phyloP scores from a whole-genome alignment of 2,329 filamentous ascomycete genomes.

The Aspergillus tubingensis region DNA sequence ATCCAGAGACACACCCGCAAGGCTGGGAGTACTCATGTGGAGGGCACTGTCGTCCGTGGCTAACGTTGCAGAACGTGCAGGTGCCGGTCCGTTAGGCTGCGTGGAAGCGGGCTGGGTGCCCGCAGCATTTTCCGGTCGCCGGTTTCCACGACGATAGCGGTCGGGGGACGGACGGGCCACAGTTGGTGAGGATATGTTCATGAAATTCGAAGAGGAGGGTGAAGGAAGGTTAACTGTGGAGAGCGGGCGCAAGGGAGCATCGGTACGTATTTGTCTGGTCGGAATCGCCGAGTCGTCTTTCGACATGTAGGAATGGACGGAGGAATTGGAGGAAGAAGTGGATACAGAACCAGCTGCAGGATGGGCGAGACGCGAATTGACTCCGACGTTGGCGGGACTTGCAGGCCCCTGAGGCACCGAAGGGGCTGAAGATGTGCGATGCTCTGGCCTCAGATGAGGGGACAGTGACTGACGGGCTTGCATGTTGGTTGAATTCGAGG shows the following conservation, averaged over 20 bases:
- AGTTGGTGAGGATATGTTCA: constrained; percentile 52
- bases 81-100: constrained; percentile 7
- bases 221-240: constrained; percentile 55
- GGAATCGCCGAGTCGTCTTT: constrained; percentile 54
- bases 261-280: constrained; percentile 40
- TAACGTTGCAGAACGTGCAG: constrained; percentile 7
- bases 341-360: constrained; percentile 57
- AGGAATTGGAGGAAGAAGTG: constrained; percentile 54
- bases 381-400: constrained; percentile 31
- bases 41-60: constrained; percentile 45
- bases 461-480: constrained; percentile 56
- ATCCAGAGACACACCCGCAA: constrained; percentile 32
- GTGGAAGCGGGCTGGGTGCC: constrained; percentile 17
- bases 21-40: constrained; percentile 21
- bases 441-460: constrained; percentile 59
- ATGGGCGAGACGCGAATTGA: constrained; percentile 42
- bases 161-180: constrained; percentile 72
- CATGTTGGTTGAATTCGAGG: constrained; percentile 54
- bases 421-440: constrained; percentile 57
- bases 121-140: constrained; percentile 53
- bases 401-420: constrained; percentile 45
- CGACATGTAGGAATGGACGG: constrained; percentile 44
- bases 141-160: constrained; percentile 73
- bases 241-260: constrained; percentile 43
- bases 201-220: constrained; percentile 56